Evolutionary conservation across 2,329 filamentous ascomycete species (phyloP), one percentile per base, ranked within the genome.

Genomic region (Metarhizium sp.): DNA sequence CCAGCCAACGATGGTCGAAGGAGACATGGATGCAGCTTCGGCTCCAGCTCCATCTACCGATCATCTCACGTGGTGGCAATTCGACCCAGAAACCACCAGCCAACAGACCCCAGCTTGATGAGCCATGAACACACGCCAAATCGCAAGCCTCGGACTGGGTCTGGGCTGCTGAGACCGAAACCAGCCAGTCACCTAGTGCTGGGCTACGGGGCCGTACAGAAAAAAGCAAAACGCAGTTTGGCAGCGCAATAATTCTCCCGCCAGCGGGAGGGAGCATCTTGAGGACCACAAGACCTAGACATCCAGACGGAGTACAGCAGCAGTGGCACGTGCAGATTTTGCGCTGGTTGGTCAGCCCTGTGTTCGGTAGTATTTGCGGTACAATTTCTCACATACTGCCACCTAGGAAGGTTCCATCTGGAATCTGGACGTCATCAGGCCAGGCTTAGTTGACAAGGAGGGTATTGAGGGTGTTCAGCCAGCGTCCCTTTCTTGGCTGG

Each of bases 401-500:
- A 25, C 25, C 25, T 25, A 25, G 16, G 16, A 6, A 11, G 25
- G 11, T 6, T 20, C 42, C 45, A 30, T 48, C 20, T 30, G 25
- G 25, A 30, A 14, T 48, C 11, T 51, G 53, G 29, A 20, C 53
- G 53, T 55, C 53, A 55, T 47, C 49, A 50, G 53, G 47, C 47
- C 36, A 11, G 45, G 20, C 20, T 30, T 4, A 36, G n/a, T n/a
- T 11, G 14, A n/a, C 34, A n/a, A 18, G 18, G 32, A 20, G 16
- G 14, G 49, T 51, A 14, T 51, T n/a, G 7, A 16, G 20, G 49
- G 29, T 25, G 3, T 46, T 46, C 14, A 25, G 25, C 25, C 25
- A 4, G 25, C 1, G 3, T 25, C 25, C 25, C 25, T 25, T 25
- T 46, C n/a, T n/a, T 46, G 43, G 20, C 13, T 7, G 3, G 43